A percentile compares a stretch with the other conserved stretches of the same genome.
phyloP scores from a whole-genome alignment of 2,329 filamentous ascomycete species.

The Aspergillus sp. region DNA sequence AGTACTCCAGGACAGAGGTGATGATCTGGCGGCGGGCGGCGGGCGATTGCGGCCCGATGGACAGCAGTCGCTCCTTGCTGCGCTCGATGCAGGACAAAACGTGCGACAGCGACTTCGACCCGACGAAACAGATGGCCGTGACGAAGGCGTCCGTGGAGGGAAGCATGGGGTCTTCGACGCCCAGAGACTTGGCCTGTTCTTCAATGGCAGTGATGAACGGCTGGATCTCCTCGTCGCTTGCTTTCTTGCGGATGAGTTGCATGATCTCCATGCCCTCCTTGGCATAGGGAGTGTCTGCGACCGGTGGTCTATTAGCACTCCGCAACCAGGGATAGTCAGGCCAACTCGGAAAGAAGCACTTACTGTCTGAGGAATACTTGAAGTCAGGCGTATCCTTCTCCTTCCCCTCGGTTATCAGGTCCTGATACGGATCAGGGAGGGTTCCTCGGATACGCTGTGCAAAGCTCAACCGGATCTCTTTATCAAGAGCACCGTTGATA shows the following conservation, averaged over 20 bases:
- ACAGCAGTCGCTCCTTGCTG: constrained; percentile 82
- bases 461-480: constrained; percentile 95
- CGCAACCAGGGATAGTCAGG: too few relatives aligned
- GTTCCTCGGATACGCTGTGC: constrained; percentile 95
- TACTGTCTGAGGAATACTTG: constrained; percentile 78
- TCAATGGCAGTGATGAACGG: constrained; percentile 78
- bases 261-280: constrained; percentile 81
- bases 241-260: constrained; percentile 77
- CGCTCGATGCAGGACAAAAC: constrained; percentile 94
- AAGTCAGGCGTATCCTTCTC: constrained; percentile 96
- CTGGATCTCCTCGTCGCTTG: constrained; percentile 81
- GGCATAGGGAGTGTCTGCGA: constrained; percentile 72
- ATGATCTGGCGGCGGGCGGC: constrained; percentile 84
- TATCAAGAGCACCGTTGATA: constrained; percentile 85
- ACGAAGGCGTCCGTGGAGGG: constrained; percentile 92
- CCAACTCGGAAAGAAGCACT: constrained; percentile 34
- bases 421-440: constrained; percentile 77
- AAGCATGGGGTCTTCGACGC: constrained; percentile 71
- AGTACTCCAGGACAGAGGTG: constrained; percentile 85
- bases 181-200: constrained; percentile 67
- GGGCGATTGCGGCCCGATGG: constrained; percentile 72
- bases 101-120: constrained; percentile 93
- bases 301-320: too few relatives aligned
- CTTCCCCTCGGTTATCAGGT: constrained; percentile 78
- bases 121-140: constrained; percentile 88